Conservation (phyloP, 805 yeast genomes). For the Myxozyma vanderwaltii region DNA sequence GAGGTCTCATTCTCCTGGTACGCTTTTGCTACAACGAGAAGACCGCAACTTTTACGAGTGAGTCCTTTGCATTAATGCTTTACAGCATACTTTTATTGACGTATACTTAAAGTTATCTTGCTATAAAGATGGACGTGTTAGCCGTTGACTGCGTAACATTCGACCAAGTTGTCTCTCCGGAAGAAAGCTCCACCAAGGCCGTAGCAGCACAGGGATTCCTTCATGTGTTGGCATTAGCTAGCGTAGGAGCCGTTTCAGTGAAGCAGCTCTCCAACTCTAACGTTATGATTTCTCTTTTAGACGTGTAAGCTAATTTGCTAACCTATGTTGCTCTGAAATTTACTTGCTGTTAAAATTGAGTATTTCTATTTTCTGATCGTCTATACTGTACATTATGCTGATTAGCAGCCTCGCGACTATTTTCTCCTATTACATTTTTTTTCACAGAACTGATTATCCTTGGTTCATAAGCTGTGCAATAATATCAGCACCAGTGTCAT, state of each 20-base stretch:
- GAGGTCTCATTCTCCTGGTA: background rate
- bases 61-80: background rate
- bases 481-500: constrained; percentile 7
- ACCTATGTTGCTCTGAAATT: background rate
- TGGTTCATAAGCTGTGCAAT: constrained; percentile 6
- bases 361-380: too few species aligned
- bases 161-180: constrained; percentile 11
- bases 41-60: constrained; percentile 30
- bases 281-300: background rate
- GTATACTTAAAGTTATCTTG: constrained; percentile 7
- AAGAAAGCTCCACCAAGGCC: background rate
- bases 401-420: background rate
- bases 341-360: too few species aligned
- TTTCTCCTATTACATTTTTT: background rate
- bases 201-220: constrained; percentile 26
- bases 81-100: background rate
- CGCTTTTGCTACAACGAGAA: constrained; percentile 10
- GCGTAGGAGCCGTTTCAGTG: constrained; percentile 15
- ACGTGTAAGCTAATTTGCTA: background rate
- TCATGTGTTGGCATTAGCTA: constrained; percentile 19
- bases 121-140: constrained; percentile 11
- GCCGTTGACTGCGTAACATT: constrained; percentile 1
- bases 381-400: background rate
- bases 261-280: constrained; percentile 7
- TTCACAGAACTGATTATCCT: background rate